These are phyloP conservation scores for Pythium sukuiense DNA, from an alignment of 352 stramenopile species.

Conservation along the genomic window DNA sequence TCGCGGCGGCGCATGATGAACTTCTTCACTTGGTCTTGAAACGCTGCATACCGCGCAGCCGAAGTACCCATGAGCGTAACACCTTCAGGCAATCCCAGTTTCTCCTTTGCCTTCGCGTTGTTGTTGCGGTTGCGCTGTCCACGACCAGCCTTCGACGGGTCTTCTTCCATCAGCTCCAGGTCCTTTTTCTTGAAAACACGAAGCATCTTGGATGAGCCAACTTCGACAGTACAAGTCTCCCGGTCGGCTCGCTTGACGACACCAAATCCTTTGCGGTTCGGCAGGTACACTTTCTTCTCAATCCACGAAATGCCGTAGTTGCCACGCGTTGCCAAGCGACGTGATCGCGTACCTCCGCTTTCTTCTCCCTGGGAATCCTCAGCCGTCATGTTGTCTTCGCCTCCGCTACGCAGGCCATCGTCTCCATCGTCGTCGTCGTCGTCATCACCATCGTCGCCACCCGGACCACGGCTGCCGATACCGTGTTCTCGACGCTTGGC, in stretches of 20 bases:
- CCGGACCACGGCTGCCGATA: constrained; percentile 34
- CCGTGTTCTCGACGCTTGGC: constrained; percentile 52
- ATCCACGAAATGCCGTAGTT: constrained; percentile 90
- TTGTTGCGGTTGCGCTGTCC: constrained; percentile 59
- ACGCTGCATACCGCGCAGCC: constrained; percentile 70
- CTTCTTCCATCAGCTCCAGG: constrained; percentile 71
- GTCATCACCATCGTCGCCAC: constrained; percentile 45
- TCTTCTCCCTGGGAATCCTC: constrained; percentile 85
- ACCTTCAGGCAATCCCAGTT: constrained; percentile 67
- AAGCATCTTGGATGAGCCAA: constrained; percentile 65
- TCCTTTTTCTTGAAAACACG: constrained; percentile 89
- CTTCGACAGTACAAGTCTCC: constrained; percentile 84
- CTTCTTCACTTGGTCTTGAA: constrained; percentile 85
- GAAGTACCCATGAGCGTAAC: constrained; percentile 83
- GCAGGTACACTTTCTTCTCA: constrained; percentile 79
- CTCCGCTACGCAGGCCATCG: constrained; percentile 45
- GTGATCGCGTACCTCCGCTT: constrained; percentile 58
- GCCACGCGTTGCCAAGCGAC: constrained; percentile 68
- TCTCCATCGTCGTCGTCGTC: constrained; percentile 63
- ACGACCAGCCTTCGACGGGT: constrained; percentile 49
- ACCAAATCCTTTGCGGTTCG: constrained; percentile 70
- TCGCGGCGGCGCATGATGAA: constrained; percentile 82
- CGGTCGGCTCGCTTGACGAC: constrained; percentile 84
- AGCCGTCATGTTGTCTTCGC: constrained; percentile 48
- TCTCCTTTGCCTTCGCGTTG: constrained; percentile 71